Conservation (phyloP, 257 asterid genomes). For the Fraxinus quadrangulata region DNA sequence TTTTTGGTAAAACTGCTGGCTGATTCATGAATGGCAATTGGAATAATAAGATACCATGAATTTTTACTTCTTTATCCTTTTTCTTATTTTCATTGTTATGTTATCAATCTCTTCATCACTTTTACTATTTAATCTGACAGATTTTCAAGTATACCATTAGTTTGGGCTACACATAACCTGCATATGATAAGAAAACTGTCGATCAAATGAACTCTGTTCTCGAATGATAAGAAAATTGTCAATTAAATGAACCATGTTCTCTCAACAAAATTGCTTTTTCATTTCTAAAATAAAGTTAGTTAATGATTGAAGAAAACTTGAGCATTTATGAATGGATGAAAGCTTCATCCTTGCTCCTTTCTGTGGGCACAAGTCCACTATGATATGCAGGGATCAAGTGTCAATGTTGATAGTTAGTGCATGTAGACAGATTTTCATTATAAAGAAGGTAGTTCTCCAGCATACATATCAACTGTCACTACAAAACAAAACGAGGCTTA, state of each 20-base stretch:
- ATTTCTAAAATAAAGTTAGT: neutral
- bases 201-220: neutral
- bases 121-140: neutral
- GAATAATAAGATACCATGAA: neutral
- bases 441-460: neutral
- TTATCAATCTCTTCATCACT: neutral
- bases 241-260: neutral
- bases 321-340: neutral
- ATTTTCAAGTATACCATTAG: neutral
- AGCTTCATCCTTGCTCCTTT: neutral
- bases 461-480: neutral
- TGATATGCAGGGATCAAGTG: neutral
- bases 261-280: neutral
- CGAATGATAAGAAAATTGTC: neutral
- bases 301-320: neutral
- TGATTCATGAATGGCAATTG: slow-evolving; percentile 7
- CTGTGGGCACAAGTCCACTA: neutral
- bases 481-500: neutral
- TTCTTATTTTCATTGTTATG: neutral
- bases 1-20: neutral
- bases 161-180: neutral
- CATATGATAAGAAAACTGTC: neutral
- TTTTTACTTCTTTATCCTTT: neutral
- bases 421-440: neutral
- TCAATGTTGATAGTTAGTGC: neutral